Evolutionary conservation across 345 rosid species (phyloP).

Genomic region (Adansonia digitata): DNA sequence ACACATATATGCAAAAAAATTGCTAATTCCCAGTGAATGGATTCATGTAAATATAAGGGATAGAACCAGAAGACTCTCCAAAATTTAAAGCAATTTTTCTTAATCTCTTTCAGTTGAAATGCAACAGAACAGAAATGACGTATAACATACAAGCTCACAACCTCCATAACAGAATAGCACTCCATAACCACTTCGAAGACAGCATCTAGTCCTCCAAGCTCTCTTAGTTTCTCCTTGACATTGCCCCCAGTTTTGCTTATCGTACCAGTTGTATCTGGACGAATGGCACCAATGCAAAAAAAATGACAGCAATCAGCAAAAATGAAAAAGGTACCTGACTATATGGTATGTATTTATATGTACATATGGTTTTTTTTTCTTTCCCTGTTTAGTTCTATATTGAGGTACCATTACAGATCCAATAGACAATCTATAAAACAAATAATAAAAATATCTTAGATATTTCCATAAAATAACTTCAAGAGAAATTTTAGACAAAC

Average conservation of each 20-base stretch:
- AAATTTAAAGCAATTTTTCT: conserved; percentile 8
- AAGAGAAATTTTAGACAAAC: conserved; percentile 72
- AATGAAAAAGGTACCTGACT: neutral
- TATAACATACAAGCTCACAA: conserved; percentile 55
- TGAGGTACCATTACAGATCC: neutral
- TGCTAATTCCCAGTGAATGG: neutral
- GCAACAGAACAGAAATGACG: conserved; percentile 24
- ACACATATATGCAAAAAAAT: no score
- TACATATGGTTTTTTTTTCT: no score
- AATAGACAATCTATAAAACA: neutral
- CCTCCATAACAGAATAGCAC: conserved; percentile 87
- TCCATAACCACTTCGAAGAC: conserved; percentile 78
- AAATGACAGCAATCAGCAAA: conserved; percentile 19
- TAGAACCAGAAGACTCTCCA: neutral
- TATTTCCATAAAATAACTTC: conserved; percentile 51
- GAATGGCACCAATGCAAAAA: conserved; percentile 16
- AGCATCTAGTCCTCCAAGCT: conserved; percentile 90
- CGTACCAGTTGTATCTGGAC: conserved; percentile 70
- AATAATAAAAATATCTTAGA: neutral
- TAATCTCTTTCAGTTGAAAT: conserved; percentile 8
- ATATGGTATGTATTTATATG: neutral
- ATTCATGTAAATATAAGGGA: neutral
- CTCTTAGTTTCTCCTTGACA: conserved; percentile 87
- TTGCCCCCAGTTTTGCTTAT: conserved; percentile 75
- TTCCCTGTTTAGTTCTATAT: neutral